Evolutionary conservation across 257 asterid species (phyloP), one percentile per base, ranked within the genome.

Genomic region (Capsicum chinense): DNA sequence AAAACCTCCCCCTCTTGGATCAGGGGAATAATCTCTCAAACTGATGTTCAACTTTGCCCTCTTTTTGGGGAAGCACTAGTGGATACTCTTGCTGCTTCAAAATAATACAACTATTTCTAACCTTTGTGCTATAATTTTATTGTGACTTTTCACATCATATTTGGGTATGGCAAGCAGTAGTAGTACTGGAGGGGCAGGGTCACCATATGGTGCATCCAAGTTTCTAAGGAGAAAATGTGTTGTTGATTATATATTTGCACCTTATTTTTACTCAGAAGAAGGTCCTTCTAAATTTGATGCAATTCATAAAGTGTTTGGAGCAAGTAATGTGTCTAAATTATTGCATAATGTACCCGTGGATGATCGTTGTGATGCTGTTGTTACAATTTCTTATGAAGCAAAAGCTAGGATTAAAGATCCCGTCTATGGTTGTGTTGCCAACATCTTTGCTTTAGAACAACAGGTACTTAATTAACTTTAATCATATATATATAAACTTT

Each of bases 181-280:
- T 39, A 26, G 26, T 26, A 85, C 86, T 52, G 93, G 62, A 56
- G 62, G 93, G 33, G 74, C 84, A 6, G 94, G 97, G 3, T 92
- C 98, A 0, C 99, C 99, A 16, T 95, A 98, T 89, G 99, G 99
- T 37, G 99, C 99, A 73, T 95, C 98, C 92, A 95, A 95, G 88
- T 95, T 95, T 68, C 93, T 95, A 35, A 89, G 99, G 79, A 88
- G 99, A 39, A 95, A 94, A 44, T 95, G 99, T 63, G 94, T 92
- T 8, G 86, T 92, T 6, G 95, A 94, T 7, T 95, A 98, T 82
- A 84, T 95, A 1, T 95, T 94, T 74, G 97, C 98, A 10, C 99
- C 99, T 0, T 92, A 95, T 12, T 94, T 95, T 74, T 88, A 92
- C 89, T 89, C 97, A 15, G 99, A 95, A 37, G 97, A 94, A 16